Conservation (phyloP, 768 basidiomycete genomes). For the Mycena kentingensis region DNA sequence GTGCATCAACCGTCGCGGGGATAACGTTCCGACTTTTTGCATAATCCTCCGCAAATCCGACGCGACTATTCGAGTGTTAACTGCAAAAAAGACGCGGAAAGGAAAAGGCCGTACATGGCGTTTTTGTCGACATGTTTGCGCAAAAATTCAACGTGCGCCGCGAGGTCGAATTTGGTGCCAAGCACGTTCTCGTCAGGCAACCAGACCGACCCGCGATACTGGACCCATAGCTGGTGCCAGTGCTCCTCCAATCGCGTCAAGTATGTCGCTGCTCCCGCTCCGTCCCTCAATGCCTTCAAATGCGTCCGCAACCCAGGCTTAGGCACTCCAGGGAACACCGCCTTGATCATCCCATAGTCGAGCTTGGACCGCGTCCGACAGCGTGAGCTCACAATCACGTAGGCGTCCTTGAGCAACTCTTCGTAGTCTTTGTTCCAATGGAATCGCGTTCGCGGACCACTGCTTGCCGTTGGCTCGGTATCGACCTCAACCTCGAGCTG, state of each 20-base stretch:
- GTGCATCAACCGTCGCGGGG: constrained; percentile 44
- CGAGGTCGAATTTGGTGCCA: constrained; percentile 77
- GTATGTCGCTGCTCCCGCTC: constrained; percentile 71
- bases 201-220: constrained; percentile 63
- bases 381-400: constrained; percentile 79
- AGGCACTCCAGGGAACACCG: constrained; percentile 79
- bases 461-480: not conserved
- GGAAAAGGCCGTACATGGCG: constrained; percentile 64
- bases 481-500: constrained; percentile 11
- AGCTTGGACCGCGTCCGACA: constrained; percentile 61
- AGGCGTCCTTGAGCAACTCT: constrained; percentile 84
- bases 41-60: constrained; percentile 56
- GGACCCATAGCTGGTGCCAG: constrained; percentile 79
- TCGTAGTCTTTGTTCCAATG: constrained; percentile 88
- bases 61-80: constrained; percentile 48
- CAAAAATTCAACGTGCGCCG: constrained; percentile 79
- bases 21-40: constrained; percentile 38
- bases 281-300: constrained; percentile 59
- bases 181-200: constrained; percentile 72
- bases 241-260: constrained; percentile 75
- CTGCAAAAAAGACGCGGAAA: not conserved
- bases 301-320: constrained; percentile 73
- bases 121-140: constrained; percentile 83
- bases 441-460: constrained; percentile 63
- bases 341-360: constrained; percentile 72